Conservation (phyloP, 2,329 filamentous ascomycete species). For the Metarhizium guizhouense region DNA sequence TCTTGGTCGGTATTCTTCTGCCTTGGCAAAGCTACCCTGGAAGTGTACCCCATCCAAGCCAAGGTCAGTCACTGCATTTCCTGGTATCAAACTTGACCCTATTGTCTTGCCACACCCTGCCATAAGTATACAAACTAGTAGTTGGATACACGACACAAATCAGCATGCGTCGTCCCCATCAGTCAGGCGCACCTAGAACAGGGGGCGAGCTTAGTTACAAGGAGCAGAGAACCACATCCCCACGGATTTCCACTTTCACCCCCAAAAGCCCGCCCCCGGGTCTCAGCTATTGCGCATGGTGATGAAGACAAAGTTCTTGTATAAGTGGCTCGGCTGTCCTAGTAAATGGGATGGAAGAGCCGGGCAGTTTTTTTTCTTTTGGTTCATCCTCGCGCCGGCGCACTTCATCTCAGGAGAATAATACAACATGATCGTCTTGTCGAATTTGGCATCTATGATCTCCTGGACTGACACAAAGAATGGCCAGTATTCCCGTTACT, state of each 20-base stretch:
- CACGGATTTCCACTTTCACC: background rate
- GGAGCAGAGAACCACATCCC: background rate
- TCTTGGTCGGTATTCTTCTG: too few relatives aligned
- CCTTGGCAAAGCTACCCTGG: too few relatives aligned
- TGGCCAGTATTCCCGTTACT: background rate
- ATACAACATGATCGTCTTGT: background rate
- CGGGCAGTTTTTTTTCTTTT: background rate
- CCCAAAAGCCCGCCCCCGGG: background rate
- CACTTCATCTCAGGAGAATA: background rate
- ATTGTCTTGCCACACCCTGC: background rate
- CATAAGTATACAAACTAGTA: too few relatives aligned
- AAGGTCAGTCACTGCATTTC: background rate
- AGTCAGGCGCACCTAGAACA: too few relatives aligned
- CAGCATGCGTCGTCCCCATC: too few relatives aligned
- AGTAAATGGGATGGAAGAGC: background rate
- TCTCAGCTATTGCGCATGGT: background rate
- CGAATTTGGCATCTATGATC: background rate
- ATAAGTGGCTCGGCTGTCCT: background rate
- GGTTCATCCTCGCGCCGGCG: background rate
- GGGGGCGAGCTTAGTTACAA: background rate
- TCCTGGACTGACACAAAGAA: background rate
- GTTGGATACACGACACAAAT: too few relatives aligned
- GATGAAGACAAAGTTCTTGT: background rate
- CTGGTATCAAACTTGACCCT: background rate
- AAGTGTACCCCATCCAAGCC: background rate